phyloP scores from a whole-genome alignment of 2,329 filamentous ascomycete genomes.

The Colletotrichum tabaci region DNA sequence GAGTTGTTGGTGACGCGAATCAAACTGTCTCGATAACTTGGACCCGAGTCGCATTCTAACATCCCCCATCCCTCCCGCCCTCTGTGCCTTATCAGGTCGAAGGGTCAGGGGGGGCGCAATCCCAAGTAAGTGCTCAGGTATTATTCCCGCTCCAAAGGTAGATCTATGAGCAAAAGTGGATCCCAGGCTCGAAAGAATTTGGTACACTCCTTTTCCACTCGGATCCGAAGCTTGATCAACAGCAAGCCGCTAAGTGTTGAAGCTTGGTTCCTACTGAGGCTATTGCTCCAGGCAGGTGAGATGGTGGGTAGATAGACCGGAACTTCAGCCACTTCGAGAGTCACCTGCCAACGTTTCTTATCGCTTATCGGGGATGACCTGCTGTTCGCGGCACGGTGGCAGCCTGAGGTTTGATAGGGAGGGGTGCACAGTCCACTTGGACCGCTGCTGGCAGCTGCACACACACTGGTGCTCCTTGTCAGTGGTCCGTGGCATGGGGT shows the following conservation, averaged over 20 bases:
- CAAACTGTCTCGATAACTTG: constrained; percentile 29
- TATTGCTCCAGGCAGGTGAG: not conserved
- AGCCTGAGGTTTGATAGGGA: constrained; percentile 9
- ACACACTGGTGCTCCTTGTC: constrained; percentile 4
- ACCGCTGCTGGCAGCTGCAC: constrained; percentile 16
- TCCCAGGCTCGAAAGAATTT: not conserved
- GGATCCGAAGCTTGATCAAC: not conserved
- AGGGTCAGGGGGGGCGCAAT: not conserved
- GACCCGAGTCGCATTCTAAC: constrained; percentile 12
- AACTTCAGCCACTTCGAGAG: not conserved
- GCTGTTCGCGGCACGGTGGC: not conserved
- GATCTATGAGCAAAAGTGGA: not conserved
- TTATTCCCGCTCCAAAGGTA: not conserved
- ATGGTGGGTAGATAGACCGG: not conserved
- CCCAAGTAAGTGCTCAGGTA: too few species aligned
- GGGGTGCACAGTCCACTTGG: constrained; percentile 33
- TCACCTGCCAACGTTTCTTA: constrained; percentile 6
- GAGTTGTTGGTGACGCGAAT: constrained; percentile 27
- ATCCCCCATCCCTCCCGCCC: not conserved
- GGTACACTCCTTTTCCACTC: not conserved
- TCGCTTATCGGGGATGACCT: constrained; percentile 2
- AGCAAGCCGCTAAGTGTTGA: too few species aligned
- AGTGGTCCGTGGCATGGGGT: constrained; percentile 12
- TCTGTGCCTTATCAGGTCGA: constrained; percentile 15
- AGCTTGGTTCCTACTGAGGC: constrained; percentile 1